These are phyloP conservation scores for Erythrobasidium hasegawianum DNA, from an alignment of 1,284 basidiomycete species.

Conservation along the genomic window DNA sequence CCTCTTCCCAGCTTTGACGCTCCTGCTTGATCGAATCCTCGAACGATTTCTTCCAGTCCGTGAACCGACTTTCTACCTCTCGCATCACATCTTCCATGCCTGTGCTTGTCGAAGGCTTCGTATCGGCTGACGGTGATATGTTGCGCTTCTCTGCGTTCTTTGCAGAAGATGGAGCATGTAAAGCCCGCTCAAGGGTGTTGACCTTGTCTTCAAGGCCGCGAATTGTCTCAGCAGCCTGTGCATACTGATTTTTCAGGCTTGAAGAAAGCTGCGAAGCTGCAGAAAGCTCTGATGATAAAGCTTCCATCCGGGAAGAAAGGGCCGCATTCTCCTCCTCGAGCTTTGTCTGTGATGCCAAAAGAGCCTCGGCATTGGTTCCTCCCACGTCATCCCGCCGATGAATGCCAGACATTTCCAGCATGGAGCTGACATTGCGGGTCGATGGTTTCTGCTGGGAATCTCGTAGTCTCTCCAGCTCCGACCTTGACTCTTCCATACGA, in stretches of 20 bases:
- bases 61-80: slow-evolving; percentile 26
- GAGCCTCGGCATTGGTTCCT: neutral
- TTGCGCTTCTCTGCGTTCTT: too few relatives aligned
- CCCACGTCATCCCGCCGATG: neutral
- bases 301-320: slow-evolving; percentile 66
- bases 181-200: slow-evolving; percentile 53
- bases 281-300: slow-evolving; percentile 70
- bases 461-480: slow-evolving; percentile 39
- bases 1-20: slow-evolving; percentile 73
- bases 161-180: slow-evolving; percentile 51
- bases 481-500: slow-evolving; percentile 48
- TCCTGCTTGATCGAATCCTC: slow-evolving; percentile 54
- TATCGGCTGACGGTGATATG: too few relatives aligned
- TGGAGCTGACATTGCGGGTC: neutral
- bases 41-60: slow-evolving; percentile 50
- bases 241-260: slow-evolving; percentile 71
- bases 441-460: slow-evolving; percentile 38
- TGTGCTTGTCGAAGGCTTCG: slow-evolving; percentile 64
- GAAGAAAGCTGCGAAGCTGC: slow-evolving; percentile 70
- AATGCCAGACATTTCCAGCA: too few relatives aligned
- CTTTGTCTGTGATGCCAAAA: slow-evolving; percentile 35
- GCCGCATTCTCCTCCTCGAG: slow-evolving; percentile 56
- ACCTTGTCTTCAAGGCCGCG: slow-evolving; percentile 62
- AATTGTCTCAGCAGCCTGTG: slow-evolving; percentile 73
- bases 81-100: slow-evolving; percentile 52